Evolutionary conservation across 345 rosid genomes (phyloP), one percentile per base, ranked within the genome.

Genomic region (Citrus inodora): DNA sequence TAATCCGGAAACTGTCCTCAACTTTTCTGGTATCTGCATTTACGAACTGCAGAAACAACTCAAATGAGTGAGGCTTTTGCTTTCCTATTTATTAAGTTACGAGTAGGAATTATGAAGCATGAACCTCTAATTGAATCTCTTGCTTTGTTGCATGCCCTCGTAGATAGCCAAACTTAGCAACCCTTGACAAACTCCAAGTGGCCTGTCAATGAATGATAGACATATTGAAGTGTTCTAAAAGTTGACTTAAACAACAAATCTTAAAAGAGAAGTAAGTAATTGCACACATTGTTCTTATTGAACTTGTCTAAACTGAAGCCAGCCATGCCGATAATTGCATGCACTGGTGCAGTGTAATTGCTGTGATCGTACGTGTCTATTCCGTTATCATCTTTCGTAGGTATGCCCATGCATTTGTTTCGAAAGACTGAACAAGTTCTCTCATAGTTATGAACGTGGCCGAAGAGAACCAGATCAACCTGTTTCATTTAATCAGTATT

Each of bases 391-490:
- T 86, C 91, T 80, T 81, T 90, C 6, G 25, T 37, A 19, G 96
- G 96, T 86, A 83, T 85, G 65, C 85, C 90, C 46, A 78, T 74
- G 80, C 96, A 92, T 9, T 73, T 27, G 5, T 40, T 48, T 64
- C 77, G 75, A 70, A 66, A 87, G 28, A 92, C 67, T 2, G 93
- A 88, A 73, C 93, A 92, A 14, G 87, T 92, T 79, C 96, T 84
- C 78, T 89, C 96, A 25, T 92, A 90, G 69, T 90, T 92, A 80
- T 92, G 96, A 40, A 92, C 91, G 66, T 92, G 93, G 14, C 96
- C 93, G n/a, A 85, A 78, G 11, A 92, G 88, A 28, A 19, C 93
- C 35, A 90, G 66, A 78, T 90, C 96, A 17, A 87, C 96, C 94
- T 90, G 46, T 40, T 73, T 79, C 59, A 78, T 55, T n/a, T 71